A percentile compares a stretch with the other conserved stretches of the same genome.
These are phyloP conservation scores for Cryphonectria japonica DNA, from an alignment of 2,329 filamentous ascomycete species.

Conservation along the genomic window DNA sequence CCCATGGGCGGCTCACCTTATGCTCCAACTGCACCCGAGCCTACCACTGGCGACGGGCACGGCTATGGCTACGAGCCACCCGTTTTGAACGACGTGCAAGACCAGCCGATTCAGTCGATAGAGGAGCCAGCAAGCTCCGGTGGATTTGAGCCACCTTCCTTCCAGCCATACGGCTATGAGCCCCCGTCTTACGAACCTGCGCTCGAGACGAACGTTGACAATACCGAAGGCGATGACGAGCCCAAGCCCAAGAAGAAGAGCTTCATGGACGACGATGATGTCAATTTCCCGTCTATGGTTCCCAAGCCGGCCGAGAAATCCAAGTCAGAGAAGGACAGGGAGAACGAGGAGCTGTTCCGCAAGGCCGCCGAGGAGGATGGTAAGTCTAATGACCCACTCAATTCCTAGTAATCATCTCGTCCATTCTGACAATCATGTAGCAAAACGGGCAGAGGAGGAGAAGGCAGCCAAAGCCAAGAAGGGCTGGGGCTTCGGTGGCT, in stretches of 20 bases:
- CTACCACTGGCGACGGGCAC: constrained; percentile 44
- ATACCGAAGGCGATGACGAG: constrained; percentile 48
- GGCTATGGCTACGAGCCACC: constrained; percentile 58
- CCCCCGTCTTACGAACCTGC: constrained; percentile 59
- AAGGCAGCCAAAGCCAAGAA: constrained; percentile 59
- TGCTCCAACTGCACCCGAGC: constrained; percentile 19
- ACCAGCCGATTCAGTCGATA: constrained; percentile 30
- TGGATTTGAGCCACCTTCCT: constrained; percentile 65
- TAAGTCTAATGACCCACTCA: constrained; percentile 43
- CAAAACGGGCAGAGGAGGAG: constrained; percentile 62
- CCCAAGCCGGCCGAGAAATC: constrained; percentile 59
- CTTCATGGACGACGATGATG: constrained; percentile 82
- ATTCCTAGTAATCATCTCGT: constrained; percentile 29
- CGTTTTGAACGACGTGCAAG: constrained; percentile 41
- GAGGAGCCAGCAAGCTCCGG: constrained; percentile 40
- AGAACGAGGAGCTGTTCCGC: constrained; percentile 83
- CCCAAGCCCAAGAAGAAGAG: constrained; percentile 73
- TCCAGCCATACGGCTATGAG: constrained; percentile 62
- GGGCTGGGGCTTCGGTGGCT: constrained; percentile 82
- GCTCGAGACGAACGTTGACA: constrained; percentile 47
- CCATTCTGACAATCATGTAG: constrained; percentile 42
- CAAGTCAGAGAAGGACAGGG: constrained; percentile 71
- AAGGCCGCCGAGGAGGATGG: constrained; percentile 79
- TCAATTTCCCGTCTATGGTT: constrained; percentile 60
- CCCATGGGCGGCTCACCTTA: constrained; percentile 27